Conservation (phyloP, 306 rosid genomes). For the Pyrus communis region DNA sequence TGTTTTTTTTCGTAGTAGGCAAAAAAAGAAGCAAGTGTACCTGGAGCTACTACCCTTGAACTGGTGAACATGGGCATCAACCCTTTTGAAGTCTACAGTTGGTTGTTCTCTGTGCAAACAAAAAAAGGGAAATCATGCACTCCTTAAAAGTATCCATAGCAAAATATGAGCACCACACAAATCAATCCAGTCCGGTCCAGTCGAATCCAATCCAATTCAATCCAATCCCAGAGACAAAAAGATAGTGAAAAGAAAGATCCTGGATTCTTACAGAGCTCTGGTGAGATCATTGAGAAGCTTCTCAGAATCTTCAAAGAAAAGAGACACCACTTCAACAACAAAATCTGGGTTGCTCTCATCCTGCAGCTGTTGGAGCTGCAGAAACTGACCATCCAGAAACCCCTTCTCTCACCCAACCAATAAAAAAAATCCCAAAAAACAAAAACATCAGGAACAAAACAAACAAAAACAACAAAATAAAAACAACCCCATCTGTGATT, state of each 20-base stretch:
- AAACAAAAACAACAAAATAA: conserved; percentile 11
- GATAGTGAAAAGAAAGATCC: not conserved
- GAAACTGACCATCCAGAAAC: conserved; percentile 70
- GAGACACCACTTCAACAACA: conserved; percentile 85
- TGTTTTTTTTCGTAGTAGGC: not conserved
- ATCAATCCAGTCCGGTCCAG: not conserved
- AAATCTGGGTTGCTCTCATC: conserved; percentile 95
- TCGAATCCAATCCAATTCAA: too few species aligned
- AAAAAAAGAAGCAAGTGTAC: conserved; percentile 21
- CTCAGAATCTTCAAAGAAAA: conserved; percentile 95
- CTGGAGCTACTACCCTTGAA: conserved; percentile 98
- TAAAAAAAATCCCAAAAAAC: not conserved
- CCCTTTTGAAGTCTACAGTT: conserved; percentile 68
- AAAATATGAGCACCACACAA: not conserved
- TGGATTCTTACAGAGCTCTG: conserved; percentile 55
- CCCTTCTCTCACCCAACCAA: conserved; percentile 44
- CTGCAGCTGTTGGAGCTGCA: conserved; percentile 94
- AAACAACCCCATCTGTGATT: conserved; percentile 12
- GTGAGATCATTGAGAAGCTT: conserved; percentile 88
- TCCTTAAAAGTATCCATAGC: conserved; percentile 8
- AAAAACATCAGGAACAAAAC: conserved; percentile 7
- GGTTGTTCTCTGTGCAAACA: conserved; percentile 52
- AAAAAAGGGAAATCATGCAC: conserved; percentile 5
- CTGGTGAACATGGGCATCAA: conserved; percentile 96
- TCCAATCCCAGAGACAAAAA: not conserved